phyloP scores from a whole-genome alignment of 2,329 filamentous ascomycete species.

The Ramularia collo-cygni region DNA sequence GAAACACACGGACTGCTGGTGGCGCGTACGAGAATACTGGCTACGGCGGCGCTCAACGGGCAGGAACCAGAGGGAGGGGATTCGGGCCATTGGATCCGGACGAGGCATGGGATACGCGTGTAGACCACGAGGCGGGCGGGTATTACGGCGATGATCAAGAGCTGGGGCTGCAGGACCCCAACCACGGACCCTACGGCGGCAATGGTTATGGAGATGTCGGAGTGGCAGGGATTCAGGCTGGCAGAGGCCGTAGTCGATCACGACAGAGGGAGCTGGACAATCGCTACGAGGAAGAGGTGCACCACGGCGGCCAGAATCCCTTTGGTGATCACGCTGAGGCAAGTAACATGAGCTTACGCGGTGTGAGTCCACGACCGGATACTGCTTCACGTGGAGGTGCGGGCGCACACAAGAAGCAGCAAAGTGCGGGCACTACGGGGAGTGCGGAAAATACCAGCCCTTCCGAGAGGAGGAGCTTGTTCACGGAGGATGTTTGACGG shows the following conservation, averaged over 20 bases:
- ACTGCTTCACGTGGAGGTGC: constrained; percentile 38
- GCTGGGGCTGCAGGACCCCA: constrained; percentile 49
- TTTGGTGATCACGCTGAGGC: constrained; percentile 64
- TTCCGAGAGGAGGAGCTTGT: constrained; percentile 63
- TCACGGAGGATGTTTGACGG: constrained; percentile 58
- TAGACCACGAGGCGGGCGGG: constrained; percentile 62
- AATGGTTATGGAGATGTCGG: constrained; percentile 32
- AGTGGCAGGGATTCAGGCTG: constrained; percentile 30
- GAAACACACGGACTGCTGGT: constrained; percentile 60
- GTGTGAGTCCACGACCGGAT: constrained; percentile 68
- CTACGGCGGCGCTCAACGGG: constrained; percentile 14
- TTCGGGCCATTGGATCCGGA: constrained; percentile 71
- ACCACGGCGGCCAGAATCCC: constrained; percentile 49
- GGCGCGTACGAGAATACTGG: constrained; percentile 34
- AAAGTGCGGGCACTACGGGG: constrained; percentile 26
- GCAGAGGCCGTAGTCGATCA: constrained; percentile 42
- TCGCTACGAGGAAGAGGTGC: constrained; percentile 43
- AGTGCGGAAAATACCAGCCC: constrained; percentile 46
- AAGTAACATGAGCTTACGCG: constrained; percentile 56
- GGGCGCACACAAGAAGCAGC: constrained; percentile 35
- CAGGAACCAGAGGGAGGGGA: constrained; percentile 37
- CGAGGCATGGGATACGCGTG: constrained; percentile 77
- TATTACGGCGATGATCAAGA: constrained; percentile 58
- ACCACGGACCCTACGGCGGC: constrained; percentile 35
- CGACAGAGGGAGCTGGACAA: constrained; percentile 42